Evolutionary conservation across 2,329 filamentous ascomycete genomes (phyloP), one percentile per base, ranked within the genome.

Genomic region (Epichloe brachyelytri): DNA sequence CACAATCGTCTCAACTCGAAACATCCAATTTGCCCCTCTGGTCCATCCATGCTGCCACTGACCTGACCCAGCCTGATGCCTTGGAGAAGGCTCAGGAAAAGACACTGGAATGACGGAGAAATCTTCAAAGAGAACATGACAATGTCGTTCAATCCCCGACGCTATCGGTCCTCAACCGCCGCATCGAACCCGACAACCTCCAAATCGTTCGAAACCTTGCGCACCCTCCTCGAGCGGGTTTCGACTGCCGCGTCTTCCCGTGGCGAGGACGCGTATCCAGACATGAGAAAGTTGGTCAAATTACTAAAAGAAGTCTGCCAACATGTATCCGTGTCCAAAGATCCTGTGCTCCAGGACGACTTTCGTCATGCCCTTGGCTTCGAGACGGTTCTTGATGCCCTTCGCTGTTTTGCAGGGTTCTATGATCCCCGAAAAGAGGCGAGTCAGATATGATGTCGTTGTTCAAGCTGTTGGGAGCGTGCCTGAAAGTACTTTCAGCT

Each of bases 291-390:
- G 7, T 68, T 84, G 37, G 65, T 76, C 55, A 75, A 79, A 57
- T 71, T 74, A 49, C 72, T 86, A 51, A 78, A 80, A 57, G 76
- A 80, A 48, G 77, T 91, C 53, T 79, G 82, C 60, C 85, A 88
- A 53, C 71, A 79, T 55, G 65, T 82, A 30, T 70, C 75, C 41
- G 72, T 75, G 10, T 61, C 70, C 39, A 65, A 73, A 15, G 71
- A 74, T 3, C 70, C 70, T 53, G 65, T 73, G 3, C 70, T 73
- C 5, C 88, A 89, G 69, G 87, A 95, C 69, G 83, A 87, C 58
- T 95, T 96, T 64, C 81, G 90, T 57, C 81, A 87, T 62, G 76
- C 89, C 26, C 75, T 78, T 51, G 90, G 90, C 60, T 95, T 95
- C 65, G 80, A 88, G 59, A 75, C 77, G 43, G 69, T 95, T 20